Base-by-base conservation (phyloP, 2,329 filamentous ascomycete species). In the Colletotrichum falcatum region DNA sequence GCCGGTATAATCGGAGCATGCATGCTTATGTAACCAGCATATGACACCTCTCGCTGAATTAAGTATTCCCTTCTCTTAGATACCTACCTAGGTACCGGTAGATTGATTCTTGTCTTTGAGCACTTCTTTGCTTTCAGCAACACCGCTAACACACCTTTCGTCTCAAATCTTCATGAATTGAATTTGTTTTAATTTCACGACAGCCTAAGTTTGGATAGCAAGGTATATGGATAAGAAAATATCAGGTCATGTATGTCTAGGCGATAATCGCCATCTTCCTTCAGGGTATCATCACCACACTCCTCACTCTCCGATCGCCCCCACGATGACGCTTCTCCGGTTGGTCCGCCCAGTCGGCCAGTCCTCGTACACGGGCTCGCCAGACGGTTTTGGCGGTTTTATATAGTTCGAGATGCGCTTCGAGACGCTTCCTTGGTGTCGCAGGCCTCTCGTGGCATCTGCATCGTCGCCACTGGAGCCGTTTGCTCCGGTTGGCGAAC, bases 351-450 rank as follows among this genome's bases (percentile, higher is more conserved):
- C 65, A 26, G 12, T 26, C 9, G 60, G 51, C 68, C 68, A 68
- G 39, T 51, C 48, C 11, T 71, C 69, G 37, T 70, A 51, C 2
- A 8, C 18, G 23, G 39, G 28, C 44, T 64, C 39, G 28, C n/a
- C 20, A 4, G 30, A 18, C 28, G 46, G 42, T 28, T 73, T 65
- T 35, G 74, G 54, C 53, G 77, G 77, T 33, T 74, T 74, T 44
- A 79, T 77, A n/a, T 79, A 79, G 48, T 89, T 86, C 11, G 85
- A 84, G 55, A 91, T 86, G 37, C 70, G 73, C 74, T 88, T 84
- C 66, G 81, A 85, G n/a, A 78, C 71, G 65, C 77, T 78, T 11
- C 66, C 66, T 71, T 79, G 76, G 44, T 73, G 73, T 49, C 72
- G 72, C 51, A 77, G 62, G 18, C 64, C 67, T 37, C 61, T 63